Conservation (phyloP, 2,329 filamentous ascomycete genomes). For the Ascocoryne sarcoides region DNA sequence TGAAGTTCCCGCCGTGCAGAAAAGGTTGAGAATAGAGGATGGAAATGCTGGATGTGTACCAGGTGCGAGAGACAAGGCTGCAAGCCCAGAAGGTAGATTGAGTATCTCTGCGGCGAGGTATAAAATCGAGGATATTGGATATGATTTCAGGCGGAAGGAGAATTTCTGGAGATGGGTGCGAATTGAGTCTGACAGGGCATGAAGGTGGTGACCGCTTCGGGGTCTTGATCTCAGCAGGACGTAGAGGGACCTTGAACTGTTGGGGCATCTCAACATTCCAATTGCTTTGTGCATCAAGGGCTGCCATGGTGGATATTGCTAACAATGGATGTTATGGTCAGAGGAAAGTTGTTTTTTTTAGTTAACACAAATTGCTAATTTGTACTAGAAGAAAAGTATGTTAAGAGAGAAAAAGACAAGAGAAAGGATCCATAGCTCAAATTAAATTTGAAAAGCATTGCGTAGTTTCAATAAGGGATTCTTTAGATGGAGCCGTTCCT, state of each 20-base stretch:
- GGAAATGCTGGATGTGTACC: slow-evolving; percentile 23
- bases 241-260: slow-evolving; percentile 12
- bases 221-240: not conserved
- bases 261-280: slow-evolving; percentile 27
- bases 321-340: not conserved
- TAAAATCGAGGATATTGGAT: slow-evolving; percentile 23
- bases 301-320: slow-evolving; percentile 11
- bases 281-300: slow-evolving; percentile 26
- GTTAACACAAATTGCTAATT: too few relatives aligned
- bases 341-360: too few relatives aligned
- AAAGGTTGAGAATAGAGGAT: slow-evolving; percentile 24
- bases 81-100: slow-evolving; percentile 25
- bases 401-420: too few relatives aligned
- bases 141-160: slow-evolving; percentile 27
- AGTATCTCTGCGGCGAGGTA: slow-evolving; percentile 14
- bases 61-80: slow-evolving; percentile 24
- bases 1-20: slow-evolving; percentile 25
- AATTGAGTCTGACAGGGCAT: not conserved
- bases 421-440: too few relatives aligned
- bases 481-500: too few relatives aligned
- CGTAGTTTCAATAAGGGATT: too few relatives aligned
- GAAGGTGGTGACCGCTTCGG: not conserved
- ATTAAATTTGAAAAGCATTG: too few relatives aligned
- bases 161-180: slow-evolving; percentile 15
- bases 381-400: too few relatives aligned